Base-by-base conservation (phyloP, 1,139 yeast species). In the Candida neerlandica region DNA sequence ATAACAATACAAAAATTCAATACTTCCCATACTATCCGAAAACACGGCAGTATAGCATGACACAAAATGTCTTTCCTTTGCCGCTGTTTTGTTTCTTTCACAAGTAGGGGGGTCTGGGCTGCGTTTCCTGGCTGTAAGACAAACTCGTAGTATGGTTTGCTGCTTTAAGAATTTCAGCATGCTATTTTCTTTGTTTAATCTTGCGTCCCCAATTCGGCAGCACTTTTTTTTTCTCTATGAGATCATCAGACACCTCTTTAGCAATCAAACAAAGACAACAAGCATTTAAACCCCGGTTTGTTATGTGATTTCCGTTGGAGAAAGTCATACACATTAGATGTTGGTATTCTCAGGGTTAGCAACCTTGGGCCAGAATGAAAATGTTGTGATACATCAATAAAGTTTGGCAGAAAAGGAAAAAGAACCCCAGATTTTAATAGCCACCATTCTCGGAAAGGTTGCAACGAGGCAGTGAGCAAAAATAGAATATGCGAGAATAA, bases 11-110 rank as follows among this genome's bases (percentile, higher is more conserved):
- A 23, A 23, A 7, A 23, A 10, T 23, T 23, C 9, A 32, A 9
- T 32, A 32, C 12, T 11, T 35, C 27, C 41, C 41, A 37, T 23
- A 19, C 16, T 37, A 37, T 37, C 41, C 41, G 41, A 37, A 10
- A 37, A 37, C 41, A 37, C 41, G 41, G 41, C 41, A 37, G 41
- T 37, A 21, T 37, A 37, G 5, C 15, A 37, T 37, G 15, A 37
- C 41, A 37, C 41, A 37, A 37, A 37, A n/a, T n/a, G 16, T 9
- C 14, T 5, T 33, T 9, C 37, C 18, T 6, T 33, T 7, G 27
- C 12, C 30, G 30, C 34, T 30, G 12, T 6, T 30, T 30, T 11
- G 5, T n/a, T 16, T n/a, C 5, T 33, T 14, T 15, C 27, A 23
- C 27, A 23, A 23, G 9, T 23, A 23, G 9, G 9, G 27, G n/a